Evolutionary conservation across 495 filamentous ascomycete genomes (phyloP).

Genomic region (Xylaria nigripes): DNA sequence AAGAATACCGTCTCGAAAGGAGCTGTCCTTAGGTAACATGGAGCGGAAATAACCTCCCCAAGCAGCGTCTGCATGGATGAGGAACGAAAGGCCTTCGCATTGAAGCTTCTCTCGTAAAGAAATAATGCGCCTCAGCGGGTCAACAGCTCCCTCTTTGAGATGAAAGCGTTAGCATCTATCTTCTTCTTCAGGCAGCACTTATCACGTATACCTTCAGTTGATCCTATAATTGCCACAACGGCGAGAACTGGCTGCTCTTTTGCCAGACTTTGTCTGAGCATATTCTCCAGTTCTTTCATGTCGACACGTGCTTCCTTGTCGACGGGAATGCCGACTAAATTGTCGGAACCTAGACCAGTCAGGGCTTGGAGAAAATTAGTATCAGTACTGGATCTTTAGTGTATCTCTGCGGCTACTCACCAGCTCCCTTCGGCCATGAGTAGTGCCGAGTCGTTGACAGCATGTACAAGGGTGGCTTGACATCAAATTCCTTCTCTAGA

Average conservation of each 20-base stretch:
- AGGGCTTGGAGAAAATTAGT: constrained; percentile 22
- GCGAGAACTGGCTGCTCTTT: constrained; percentile 26
- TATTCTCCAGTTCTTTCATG: constrained; percentile 22
- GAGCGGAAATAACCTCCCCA: constrained; percentile 47
- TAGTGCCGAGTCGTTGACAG: constrained; percentile 36
- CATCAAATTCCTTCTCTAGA: constrained; percentile 25
- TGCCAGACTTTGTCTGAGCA: constrained; percentile 24
- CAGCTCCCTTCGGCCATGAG: constrained; percentile 42
- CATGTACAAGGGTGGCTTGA: constrained; percentile 30
- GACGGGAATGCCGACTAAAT: constrained; percentile 30
- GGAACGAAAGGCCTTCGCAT: constrained; percentile 32
- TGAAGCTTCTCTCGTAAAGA: constrained; percentile 32
- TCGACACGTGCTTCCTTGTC: constrained; percentile 34
- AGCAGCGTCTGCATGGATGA: constrained; percentile 39
- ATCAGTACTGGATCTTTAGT: background rate
- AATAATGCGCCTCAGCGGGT: constrained; percentile 32
- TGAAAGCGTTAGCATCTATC: background rate
- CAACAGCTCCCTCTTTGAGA: constrained; percentile 31
- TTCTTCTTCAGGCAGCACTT: constrained; percentile 9
- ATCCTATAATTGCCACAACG: constrained; percentile 24
- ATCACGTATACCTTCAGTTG: constrained; percentile 18
- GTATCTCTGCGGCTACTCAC: constrained; percentile 14
- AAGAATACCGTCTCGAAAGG: constrained; percentile 13
- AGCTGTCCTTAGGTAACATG: constrained; percentile 28
- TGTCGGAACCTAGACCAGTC: constrained; percentile 35